Base-by-base conservation (phyloP, 805 yeast species). In the Kodamaea restingae region DNA sequence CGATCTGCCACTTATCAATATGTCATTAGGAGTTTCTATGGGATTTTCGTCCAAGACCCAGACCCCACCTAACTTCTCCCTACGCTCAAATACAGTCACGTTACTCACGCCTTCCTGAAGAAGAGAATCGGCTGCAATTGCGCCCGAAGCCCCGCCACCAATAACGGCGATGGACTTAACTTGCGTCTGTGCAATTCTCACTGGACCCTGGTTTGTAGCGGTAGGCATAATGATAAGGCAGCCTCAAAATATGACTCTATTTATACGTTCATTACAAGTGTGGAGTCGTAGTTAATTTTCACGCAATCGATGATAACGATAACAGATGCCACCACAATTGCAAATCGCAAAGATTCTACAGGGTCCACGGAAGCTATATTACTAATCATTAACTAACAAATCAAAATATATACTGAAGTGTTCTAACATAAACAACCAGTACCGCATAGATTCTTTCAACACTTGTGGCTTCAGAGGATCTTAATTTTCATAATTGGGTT, bases 91-190 rank as follows among this genome's bases (percentile, higher is more conserved):
- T 1, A 72, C 46, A 1, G 58, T 59, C 30, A 73, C 60, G 15
- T 53, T 50, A 4, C 51, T 57, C 40, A 68, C 61, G 1, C 39
- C 40, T 41, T 71, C 74, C 36, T 61, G 51, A 3, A 68, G 46
- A 9, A 72, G 46, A 0, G 64, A 32, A 33, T 71, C 75, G 7
- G 71, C 51, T 0, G 64, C 52, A 33, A 72, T 61, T 15, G 72
- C 65, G 4, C 77, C 78, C 3, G 72, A 63, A 4, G 78, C 75
- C 10, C 78, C 78, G n/a, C 73, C 77, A 4, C 78, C 77, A 22
- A 72, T 68, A 21, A 73, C 59, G 14, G 74, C 76, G 7, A 71
- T 49, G 4, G 58, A 49, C 35, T 50, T 52, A 15, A 59, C 51
- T 17, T 43, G 49, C 17, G 26, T 20, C 15, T 36, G 26, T n/a